A percentile compares a stretch with the other conserved stretches of the same genome.
These are phyloP conservation scores for Pachysolen tannophilus DNA, from an alignment of 805 yeast species.

Conservation along the genomic window DNA sequence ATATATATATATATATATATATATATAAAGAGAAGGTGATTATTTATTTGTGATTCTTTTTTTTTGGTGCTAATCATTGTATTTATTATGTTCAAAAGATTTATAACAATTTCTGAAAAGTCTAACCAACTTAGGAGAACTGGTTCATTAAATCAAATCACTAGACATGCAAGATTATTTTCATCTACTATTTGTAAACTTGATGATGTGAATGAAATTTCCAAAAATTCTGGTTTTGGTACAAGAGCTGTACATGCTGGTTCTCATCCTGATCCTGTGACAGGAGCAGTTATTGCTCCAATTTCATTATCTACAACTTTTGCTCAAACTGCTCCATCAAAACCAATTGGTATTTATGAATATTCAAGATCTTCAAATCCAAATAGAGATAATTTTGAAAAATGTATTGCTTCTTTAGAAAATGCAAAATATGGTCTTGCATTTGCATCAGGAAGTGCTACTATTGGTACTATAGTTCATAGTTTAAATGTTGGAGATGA, in stretches of 20 bases:
- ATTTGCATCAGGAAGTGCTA: slow-evolving; percentile 79
- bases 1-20: too few species aligned
- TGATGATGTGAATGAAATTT: too few species aligned
- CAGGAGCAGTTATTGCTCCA: slow-evolving; percentile 85
- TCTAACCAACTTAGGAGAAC: too few species aligned
- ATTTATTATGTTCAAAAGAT: too few species aligned
- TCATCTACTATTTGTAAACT: too few species aligned
- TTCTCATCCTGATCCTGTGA: slow-evolving; percentile 55
- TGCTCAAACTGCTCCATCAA: slow-evolving; percentile 71
- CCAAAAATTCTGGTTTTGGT: slow-evolving; percentile 49
- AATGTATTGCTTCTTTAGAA: slow-evolving; percentile 72
- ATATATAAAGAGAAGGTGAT: too few species aligned
- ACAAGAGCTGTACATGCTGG: slow-evolving; percentile 86
- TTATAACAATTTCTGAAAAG: too few species aligned
- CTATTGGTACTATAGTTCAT: slow-evolving; percentile 72
- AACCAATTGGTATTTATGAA: slow-evolving; percentile 73
- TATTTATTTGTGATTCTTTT: too few species aligned
- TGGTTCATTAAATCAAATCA: too few species aligned
- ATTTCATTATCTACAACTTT: slow-evolving; percentile 79
- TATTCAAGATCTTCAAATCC: slow-evolving; percentile 85
- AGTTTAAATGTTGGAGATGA: slow-evolving; percentile 66
- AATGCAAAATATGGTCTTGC: slow-evolving; percentile 71
- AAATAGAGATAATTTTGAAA: slow-evolving; percentile 75
- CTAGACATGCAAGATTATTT: too few species aligned
- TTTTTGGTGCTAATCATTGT: too few species aligned